Evolutionary conservation across 495 filamentous ascomycete species (phyloP).

Genomic region (Aspergillus kassunensis): DNA sequence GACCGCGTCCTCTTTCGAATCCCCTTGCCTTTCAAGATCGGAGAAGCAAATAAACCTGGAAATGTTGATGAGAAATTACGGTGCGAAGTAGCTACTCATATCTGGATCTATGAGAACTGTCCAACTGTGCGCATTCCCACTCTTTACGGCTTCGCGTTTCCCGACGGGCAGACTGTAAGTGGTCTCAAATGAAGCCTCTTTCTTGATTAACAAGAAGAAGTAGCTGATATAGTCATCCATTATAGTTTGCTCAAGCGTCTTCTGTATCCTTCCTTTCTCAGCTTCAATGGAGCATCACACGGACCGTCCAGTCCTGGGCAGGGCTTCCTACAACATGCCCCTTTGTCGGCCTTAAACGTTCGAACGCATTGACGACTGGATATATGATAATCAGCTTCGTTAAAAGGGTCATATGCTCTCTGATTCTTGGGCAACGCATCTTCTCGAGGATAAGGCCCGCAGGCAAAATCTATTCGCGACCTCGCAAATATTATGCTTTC

Average conservation of each 20-base stretch:
- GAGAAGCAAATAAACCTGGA: slow-evolving; percentile 29
- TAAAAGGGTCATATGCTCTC: slow-evolving; percentile 30
- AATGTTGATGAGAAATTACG: slow-evolving; percentile 39
- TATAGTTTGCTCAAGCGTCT: slow-evolving; percentile 1
- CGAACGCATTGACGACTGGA: slow-evolving; percentile 8
- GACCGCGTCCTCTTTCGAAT: slow-evolving; percentile 31
- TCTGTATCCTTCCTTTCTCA: slow-evolving; percentile 9
- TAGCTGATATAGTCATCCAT: neutral
- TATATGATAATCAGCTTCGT: slow-evolving; percentile 16
- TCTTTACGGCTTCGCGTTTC: slow-evolving; percentile 36
- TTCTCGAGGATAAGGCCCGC: slow-evolving; percentile 9
- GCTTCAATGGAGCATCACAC: slow-evolving; percentile 14
- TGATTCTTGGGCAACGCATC: slow-evolving; percentile 17
- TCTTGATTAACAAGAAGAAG: too few species aligned
- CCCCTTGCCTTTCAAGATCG: slow-evolving; percentile 37
- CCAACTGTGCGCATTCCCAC: slow-evolving; percentile 29
- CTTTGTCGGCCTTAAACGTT: slow-evolving; percentile 1
- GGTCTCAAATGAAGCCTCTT: neutral
- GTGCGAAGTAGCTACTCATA: slow-evolving; percentile 35
- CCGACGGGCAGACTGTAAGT: slow-evolving; percentile 20
- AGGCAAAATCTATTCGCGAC: slow-evolving; percentile 22
- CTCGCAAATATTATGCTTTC: slow-evolving; percentile 31
- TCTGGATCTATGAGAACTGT: slow-evolving; percentile 34
- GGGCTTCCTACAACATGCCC: slow-evolving; percentile 11
- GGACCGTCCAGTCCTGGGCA: slow-evolving; percentile 14